Evolutionary conservation across 805 yeast species (phyloP).

Genomic region (Schwanniomyces sp.): DNA sequence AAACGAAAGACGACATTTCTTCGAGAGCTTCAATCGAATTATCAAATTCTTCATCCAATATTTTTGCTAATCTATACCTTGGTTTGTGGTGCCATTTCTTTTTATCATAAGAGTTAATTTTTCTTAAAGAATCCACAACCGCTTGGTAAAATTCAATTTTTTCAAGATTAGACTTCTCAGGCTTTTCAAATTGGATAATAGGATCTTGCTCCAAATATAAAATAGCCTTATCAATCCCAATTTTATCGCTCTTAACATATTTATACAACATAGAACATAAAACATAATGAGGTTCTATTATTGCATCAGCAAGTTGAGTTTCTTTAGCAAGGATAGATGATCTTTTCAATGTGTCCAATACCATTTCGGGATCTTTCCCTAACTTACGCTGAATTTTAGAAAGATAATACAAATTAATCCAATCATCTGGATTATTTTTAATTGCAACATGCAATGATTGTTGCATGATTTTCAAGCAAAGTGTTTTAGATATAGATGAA

Average conservation of each 20-base stretch:
- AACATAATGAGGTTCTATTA: conserved; percentile 78
- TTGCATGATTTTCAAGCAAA: conserved; percentile 39
- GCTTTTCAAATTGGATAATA: conserved; percentile 12
- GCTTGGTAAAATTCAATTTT: conserved; percentile 29
- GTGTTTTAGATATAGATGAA: conserved; percentile 16
- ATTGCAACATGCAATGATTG: conserved; percentile 50
- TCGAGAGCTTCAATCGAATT: conserved; percentile 56
- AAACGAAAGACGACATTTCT: conserved; percentile 63
- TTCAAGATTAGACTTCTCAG: neutral
- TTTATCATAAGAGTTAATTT: conserved; percentile 60
- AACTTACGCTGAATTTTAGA: conserved; percentile 61
- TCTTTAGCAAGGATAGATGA: conserved; percentile 44
- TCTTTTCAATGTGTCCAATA: conserved; percentile 42
- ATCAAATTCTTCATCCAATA: conserved; percentile 53
- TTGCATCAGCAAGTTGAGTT: conserved; percentile 45
- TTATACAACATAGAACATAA: conserved; percentile 61
- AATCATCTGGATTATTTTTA: conserved; percentile 45
- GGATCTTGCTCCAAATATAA: conserved; percentile 38
- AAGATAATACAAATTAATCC: conserved; percentile 60
- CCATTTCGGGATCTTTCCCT: conserved; percentile 23
- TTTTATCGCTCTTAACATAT: conserved; percentile 35
- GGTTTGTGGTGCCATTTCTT: conserved; percentile 94
- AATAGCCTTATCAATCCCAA: conserved; percentile 41
- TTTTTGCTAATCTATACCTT: conserved; percentile 64
- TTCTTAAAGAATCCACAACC: conserved; percentile 47